Evolutionary conservation across 345 rosid genomes (phyloP), one percentile per base, ranked within the genome.

Genomic region (Populus tremula): DNA sequence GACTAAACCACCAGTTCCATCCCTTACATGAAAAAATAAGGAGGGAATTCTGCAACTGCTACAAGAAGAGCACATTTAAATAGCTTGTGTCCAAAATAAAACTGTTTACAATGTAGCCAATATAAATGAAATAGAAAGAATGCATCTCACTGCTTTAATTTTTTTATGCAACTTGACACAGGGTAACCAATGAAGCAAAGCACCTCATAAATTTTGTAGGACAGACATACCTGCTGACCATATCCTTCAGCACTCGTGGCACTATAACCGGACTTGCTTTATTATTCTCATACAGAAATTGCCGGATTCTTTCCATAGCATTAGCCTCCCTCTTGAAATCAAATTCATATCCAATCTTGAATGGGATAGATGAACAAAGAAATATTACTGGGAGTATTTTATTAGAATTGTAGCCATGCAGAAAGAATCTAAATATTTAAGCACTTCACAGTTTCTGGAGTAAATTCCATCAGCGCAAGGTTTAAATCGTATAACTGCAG

Each of bases 321-420:
- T 85, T 75, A 31, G 94, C 98, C 83, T 94, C 98, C 82, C 95
- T 90, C 71, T 31, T 70, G 84, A 94, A 94, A 84, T 94, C 98
- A 89, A 94, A 94, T 78, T 94, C 98, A 82, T 90, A 93, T 41
- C 95, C 97, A 80, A 94, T 93, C 98, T 94, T 76, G 86, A 88
- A 79, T 71, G 70, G 69, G 70, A 87, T 27, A 76, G 74, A 79
- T 38, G 65, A 77, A 63, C 20, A 72, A 45, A 59, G 39, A 47
- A 64, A 47, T 23, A 70, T 49, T 50, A 11, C 18, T 21, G 72
- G 81, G 67, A 47, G 70, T 17, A 27, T 53, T 35, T 38, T 10
- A 69, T 78, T 72, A 75, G 71, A 43, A 72, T 54, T 25, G 69
- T 2, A 78, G 29, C 63, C 67, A 67, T 41, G 16, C 56, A 69